Evolutionary conservation across 164 flowering plant genomes (phyloP).

Genomic region (Vitis riparia): DNA sequence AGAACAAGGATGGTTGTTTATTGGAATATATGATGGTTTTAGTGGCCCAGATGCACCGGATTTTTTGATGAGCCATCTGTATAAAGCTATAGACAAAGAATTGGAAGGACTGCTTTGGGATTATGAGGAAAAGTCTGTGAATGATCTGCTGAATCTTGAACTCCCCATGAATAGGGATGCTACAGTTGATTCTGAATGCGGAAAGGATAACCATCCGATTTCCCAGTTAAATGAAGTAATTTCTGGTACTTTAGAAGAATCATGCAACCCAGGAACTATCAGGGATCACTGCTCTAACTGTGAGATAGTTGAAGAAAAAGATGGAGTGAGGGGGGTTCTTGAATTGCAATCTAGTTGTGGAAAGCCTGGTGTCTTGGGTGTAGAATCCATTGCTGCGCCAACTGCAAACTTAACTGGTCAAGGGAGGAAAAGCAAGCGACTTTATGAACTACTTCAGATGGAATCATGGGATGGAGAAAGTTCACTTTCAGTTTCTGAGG

Average conservation of each 20-base stretch:
- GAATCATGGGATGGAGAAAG: conserved; percentile 37
- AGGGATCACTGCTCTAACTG: conserved; percentile 17
- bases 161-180: conserved; percentile 11
- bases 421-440: conserved; percentile 55
- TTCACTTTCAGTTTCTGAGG: conserved; percentile 17
- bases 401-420: conserved; percentile 32
- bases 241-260: conserved; percentile 17
- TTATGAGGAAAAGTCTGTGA: conserved; percentile 35
- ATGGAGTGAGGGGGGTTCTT: conserved; percentile 14
- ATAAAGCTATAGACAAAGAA: conserved; percentile 56
- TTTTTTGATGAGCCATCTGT: conserved; percentile 61
- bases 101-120: conserved; percentile 69
- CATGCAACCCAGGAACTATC: conserved; percentile 10
- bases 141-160: conserved; percentile 23
- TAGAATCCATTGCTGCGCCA: conserved; percentile 21
- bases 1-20: conserved; percentile 43
- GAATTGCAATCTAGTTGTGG: conserved; percentile 12
- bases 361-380: conserved; percentile 13
- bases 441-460: conserved; percentile 61
- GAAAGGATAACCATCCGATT: conserved; percentile 13
- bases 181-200: conserved; percentile 15
- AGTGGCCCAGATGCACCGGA: conserved; percentile 65
- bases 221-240: conserved; percentile 17
- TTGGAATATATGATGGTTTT: conserved; percentile 43
- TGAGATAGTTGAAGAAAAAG: conserved; percentile 43